Base-by-base conservation (phyloP, 2,329 filamentous ascomycete species). In the Nothophoma quercina region DNA sequence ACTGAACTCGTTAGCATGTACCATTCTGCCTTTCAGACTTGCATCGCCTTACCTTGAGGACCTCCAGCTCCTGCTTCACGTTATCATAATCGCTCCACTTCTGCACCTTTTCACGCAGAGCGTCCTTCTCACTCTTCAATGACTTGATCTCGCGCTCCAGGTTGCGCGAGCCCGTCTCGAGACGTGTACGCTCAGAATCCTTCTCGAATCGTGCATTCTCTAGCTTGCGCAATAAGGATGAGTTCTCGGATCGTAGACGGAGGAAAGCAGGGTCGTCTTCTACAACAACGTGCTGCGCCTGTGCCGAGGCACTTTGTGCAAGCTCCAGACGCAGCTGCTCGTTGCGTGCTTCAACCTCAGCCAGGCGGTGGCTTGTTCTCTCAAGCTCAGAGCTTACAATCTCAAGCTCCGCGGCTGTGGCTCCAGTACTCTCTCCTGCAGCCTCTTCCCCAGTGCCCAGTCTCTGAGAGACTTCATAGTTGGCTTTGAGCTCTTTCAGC, bases 31-130 rank as follows among this genome's bases (percentile, higher is more conserved):
- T 23, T 23, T 18, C 10, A 10, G 10, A 1, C 2, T 15, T 2
- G 7, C 8, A 5, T 1, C 12, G 15, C 4, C 39, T 41, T 69
- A 83, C 83, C 73, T 96, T 96, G 55, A 99, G 84, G 56, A 98
- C 93, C 67, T 98, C 93, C 3, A 99, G 82, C 75, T 99, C 96
- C 60, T 96, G 90, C 76, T 95, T 97, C 39, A 99, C 86, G 53
- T 98, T 93, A 26, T 98, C 93, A 71, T 99, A 99, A 72, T 99
- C 95, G 62, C 86, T 86, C 86, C 91, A 96, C 71, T 90, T 96
- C 58, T 91, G 87, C 3, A 98, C 84, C 76, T 95, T 96, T 29
- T 82, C 79, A 68, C 88, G 90, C 49, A 98, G 79, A 21, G 83
- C 80, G 55, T 97, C 92, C 59, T 90, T 88, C 71, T 98, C 95